phyloP scores from a whole-genome alignment of 495 filamentous ascomycete species.

The Neurospora africana region DNA sequence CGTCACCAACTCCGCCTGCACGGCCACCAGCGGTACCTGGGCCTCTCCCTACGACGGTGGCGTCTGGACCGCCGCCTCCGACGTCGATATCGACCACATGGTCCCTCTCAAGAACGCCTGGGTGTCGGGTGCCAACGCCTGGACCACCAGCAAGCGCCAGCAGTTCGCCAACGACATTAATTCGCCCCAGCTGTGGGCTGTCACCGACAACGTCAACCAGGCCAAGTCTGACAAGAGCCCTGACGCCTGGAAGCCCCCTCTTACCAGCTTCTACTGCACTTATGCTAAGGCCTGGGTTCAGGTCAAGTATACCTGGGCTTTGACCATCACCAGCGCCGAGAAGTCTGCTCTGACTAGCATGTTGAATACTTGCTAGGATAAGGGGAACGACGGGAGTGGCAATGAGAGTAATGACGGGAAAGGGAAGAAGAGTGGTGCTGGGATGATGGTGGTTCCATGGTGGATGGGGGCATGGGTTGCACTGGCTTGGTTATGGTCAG shows the following conservation, averaged over 20 bases:
- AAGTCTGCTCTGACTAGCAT: constrained; percentile 52
- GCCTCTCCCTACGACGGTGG: constrained; percentile 57
- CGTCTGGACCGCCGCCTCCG: constrained; percentile 52
- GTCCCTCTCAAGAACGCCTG: constrained; percentile 66
- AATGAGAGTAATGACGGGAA: background rate
- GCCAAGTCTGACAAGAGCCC: constrained; percentile 58
- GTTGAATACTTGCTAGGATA: constrained; percentile 49
- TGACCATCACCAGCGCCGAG: constrained; percentile 25
- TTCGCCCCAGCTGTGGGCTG: constrained; percentile 60
- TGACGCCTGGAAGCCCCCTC: constrained; percentile 63
- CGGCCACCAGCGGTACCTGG: constrained; percentile 51
- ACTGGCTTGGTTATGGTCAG: background rate
- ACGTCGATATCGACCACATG: constrained; percentile 69
- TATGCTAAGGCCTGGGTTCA: constrained; percentile 62
- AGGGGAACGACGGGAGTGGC: background rate
- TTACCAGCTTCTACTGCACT: constrained; percentile 58
- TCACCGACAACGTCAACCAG: constrained; percentile 65
- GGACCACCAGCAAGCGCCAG: constrained; percentile 53
- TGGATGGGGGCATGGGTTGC: background rate
- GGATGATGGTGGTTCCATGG: background rate
- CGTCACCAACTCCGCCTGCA: constrained; percentile 38
- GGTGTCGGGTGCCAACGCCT: constrained; percentile 47
- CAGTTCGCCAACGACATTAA: constrained; percentile 62
- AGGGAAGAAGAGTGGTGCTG: background rate
- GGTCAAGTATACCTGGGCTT: constrained; percentile 53